phyloP scores from a whole-genome alignment of 345 rosid species.

The Anastatica hierochuntica region DNA sequence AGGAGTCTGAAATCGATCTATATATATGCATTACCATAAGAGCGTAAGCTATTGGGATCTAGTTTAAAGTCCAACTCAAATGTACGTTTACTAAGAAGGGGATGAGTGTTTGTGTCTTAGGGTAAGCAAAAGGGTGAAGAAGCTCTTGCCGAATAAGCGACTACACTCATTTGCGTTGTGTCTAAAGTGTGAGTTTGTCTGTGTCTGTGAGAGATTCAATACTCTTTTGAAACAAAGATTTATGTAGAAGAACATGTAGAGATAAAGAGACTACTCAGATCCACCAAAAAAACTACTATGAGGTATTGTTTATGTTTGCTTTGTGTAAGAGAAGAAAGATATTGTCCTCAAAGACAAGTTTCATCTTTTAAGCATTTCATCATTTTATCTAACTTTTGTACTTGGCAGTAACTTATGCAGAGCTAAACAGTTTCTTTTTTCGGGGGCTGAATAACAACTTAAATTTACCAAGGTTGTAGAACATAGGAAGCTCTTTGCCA shows the following conservation, averaged over 20 bases:
- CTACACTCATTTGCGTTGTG: constrained; percentile 11
- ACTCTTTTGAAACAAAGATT: constrained; percentile 21
- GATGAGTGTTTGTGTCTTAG: constrained; percentile 1
- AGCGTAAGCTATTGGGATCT: constrained; percentile 31
- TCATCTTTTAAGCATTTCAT: no score
- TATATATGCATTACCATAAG: constrained; percentile 16
- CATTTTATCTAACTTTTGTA: no score
- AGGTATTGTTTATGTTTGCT: constrained; percentile 15
- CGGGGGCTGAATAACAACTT: no score
- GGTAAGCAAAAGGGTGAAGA: constrained; percentile 20
- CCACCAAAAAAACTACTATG: not conserved
- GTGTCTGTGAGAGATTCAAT: constrained; percentile 20
- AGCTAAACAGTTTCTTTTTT: no score
- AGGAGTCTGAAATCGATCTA: constrained; percentile 12
- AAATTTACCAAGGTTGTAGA: no score
- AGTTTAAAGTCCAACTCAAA: constrained; percentile 17
- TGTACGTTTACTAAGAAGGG: constrained; percentile 19
- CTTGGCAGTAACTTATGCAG: no score
- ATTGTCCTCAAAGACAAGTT: no score
- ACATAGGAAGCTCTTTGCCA: no score
- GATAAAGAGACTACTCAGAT: constrained; percentile 9
- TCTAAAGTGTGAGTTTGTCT: constrained; percentile 23
- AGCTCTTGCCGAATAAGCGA: constrained; percentile 18
- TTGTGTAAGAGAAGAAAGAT: no score
- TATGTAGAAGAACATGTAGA: constrained; percentile 15